Conservation (phyloP, 169 alveolate species). For the Babesia divergens region DNA sequence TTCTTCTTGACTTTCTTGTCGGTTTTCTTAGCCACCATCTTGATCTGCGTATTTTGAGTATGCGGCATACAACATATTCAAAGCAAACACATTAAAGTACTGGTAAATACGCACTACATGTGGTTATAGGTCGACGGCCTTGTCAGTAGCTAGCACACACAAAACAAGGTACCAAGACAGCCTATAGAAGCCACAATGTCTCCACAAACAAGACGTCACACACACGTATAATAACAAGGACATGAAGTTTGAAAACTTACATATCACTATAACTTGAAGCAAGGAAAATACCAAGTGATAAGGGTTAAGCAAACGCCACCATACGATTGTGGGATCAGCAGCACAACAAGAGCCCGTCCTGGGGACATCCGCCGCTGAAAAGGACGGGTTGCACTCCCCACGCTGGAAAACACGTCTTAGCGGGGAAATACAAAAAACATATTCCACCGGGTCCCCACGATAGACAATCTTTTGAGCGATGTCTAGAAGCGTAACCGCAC, state of each 20-base stretch:
- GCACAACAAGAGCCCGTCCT: constrained; percentile 36
- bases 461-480: too few relatives aligned
- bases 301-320: not conserved
- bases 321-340: constrained; percentile 27
- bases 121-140: too few relatives aligned
- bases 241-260: constrained; percentile 23
- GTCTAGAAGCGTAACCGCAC: too few relatives aligned
- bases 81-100: too few relatives aligned
- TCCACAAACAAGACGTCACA: not conserved
- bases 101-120: too few relatives aligned
- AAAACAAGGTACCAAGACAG: too few relatives aligned
- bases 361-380: not conserved
- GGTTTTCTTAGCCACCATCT: constrained; percentile 63
- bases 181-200: too few relatives aligned
- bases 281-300: constrained; percentile 41
- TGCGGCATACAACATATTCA: too few relatives aligned
- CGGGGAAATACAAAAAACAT: too few relatives aligned
- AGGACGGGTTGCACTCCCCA: constrained; percentile 1
- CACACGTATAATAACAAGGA: not conserved
- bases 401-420: not conserved
- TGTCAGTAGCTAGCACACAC: too few relatives aligned
- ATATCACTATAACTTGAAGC: constrained; percentile 39
- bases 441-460: too few relatives aligned
- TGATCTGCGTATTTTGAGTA: constrained; percentile 48
- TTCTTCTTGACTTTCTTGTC: constrained; percentile 66